Percentiles rank a stretch among this genome's conserved stretches.
Evolutionary conservation across 2,329 filamentous ascomycete genomes (phyloP).

Genomic region (Fusarium sp.): DNA sequence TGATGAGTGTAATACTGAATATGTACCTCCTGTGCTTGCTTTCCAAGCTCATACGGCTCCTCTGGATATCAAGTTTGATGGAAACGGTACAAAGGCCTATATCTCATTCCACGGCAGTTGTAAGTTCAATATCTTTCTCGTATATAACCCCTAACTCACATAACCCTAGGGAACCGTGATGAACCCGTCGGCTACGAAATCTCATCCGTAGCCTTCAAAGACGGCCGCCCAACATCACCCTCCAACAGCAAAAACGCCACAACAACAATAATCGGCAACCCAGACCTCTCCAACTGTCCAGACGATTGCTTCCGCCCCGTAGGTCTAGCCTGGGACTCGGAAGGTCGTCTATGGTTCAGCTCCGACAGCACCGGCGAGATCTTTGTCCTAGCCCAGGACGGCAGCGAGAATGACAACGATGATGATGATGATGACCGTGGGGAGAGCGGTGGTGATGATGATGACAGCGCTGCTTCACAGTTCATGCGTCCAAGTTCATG

Average conservation of each 20-base stretch:
- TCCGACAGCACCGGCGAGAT: conserved; percentile 75
- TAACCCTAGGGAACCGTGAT: conserved; percentile 54
- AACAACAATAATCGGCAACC: conserved; percentile 67
- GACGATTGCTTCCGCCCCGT: conserved; percentile 72
- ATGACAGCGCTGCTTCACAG: conserved; percentile 39
- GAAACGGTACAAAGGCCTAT: conserved; percentile 69
- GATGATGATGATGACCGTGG: conserved; percentile 1
- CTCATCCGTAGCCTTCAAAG: conserved; percentile 54
- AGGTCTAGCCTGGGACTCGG: conserved; percentile 64
- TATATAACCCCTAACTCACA: conserved; percentile 6
- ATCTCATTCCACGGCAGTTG: conserved; percentile 80
- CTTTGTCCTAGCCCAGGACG: conserved; percentile 60
- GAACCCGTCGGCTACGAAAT: conserved; percentile 62
- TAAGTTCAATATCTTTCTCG: conserved; percentile 48
- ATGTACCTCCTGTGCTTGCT: conserved; percentile 66
- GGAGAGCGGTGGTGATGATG: conserved; percentile 17
- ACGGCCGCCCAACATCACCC: conserved; percentile 56
- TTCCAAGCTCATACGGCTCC: conserved; percentile 77
- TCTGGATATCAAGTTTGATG: conserved; percentile 76
- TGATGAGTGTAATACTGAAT: conserved; percentile 57
- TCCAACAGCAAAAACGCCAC: conserved; percentile 60
- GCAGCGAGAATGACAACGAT: conserved; percentile 1
- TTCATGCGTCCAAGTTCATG: conserved; percentile 34
- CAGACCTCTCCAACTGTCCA: conserved; percentile 65
- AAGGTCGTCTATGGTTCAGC: conserved; percentile 71